Evolutionary conservation across 495 filamentous ascomycete species (phyloP).

Genomic region (Sordaria brevicollis): DNA sequence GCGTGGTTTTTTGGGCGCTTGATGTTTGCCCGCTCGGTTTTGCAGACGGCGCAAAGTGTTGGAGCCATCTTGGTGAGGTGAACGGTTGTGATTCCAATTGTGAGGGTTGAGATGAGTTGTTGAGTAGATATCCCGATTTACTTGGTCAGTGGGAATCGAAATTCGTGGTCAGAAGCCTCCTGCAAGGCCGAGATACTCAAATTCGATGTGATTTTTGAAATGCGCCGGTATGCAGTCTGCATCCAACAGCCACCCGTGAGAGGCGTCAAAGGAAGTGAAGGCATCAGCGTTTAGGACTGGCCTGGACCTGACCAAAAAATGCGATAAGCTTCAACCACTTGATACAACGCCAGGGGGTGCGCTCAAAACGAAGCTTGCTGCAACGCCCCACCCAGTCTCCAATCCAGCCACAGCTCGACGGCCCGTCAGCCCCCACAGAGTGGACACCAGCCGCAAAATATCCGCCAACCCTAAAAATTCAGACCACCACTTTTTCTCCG

Average conservation of each 20-base stretch:
- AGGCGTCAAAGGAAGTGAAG: background rate
- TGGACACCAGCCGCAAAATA: constrained; percentile 11
- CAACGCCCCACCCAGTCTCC: background rate
- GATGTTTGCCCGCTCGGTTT: constrained; percentile 68
- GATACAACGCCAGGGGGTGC: background rate
- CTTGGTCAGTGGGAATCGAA: background rate
- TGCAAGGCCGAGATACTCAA: background rate
- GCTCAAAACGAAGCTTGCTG: background rate
- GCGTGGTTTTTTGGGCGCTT: constrained; percentile 88
- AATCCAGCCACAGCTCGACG: constrained; percentile 3
- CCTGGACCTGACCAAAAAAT: background rate
- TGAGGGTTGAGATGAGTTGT: background rate
- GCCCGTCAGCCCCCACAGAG: background rate
- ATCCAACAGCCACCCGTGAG: background rate
- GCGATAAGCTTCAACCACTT: background rate
- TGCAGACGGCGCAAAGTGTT: constrained; percentile 61
- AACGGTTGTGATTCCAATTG: background rate
- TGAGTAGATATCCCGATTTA: background rate
- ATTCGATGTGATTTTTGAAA: background rate
- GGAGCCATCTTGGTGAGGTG: constrained; percentile 32
- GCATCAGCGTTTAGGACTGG: background rate
- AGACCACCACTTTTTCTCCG: constrained; percentile 19
- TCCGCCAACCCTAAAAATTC: constrained; percentile 21
- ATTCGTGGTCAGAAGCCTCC: background rate
- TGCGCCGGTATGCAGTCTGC: background rate